These are phyloP conservation scores for Lactifluus pinguis DNA, from an alignment of 768 basidiomycete species.

Conservation along the genomic window DNA sequence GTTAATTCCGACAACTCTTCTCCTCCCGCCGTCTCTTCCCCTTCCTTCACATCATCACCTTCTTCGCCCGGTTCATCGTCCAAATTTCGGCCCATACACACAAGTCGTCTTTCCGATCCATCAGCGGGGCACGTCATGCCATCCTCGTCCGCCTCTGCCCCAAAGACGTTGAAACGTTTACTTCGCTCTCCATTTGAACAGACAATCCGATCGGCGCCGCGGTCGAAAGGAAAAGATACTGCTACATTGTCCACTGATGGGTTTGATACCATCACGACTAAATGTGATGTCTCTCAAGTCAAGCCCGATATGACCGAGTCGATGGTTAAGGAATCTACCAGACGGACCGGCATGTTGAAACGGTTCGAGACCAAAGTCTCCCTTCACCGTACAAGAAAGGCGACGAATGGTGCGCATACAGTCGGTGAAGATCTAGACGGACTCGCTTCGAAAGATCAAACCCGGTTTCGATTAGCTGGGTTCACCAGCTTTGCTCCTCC, in stretches of 20 bases:
- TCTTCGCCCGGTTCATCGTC: slow-evolving; percentile 24
- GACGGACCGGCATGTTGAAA: slow-evolving; percentile 36
- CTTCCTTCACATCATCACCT: slow-evolving; percentile 28
- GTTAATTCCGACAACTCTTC: neutral
- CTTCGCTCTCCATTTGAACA: slow-evolving; percentile 58
- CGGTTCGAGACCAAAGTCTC: slow-evolving; percentile 28
- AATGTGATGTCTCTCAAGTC: slow-evolving; percentile 1
- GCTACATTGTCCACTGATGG: slow-evolving; percentile 29
- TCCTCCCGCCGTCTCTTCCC: neutral
- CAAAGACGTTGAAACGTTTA: slow-evolving; percentile 53
- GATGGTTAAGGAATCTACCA: slow-evolving; percentile 7
- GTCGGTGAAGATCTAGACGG: neutral
- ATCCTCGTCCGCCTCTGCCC: slow-evolving; percentile 26
- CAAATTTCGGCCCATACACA: neutral
- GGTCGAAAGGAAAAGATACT: slow-evolving; percentile 38
- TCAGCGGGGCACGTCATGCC: slow-evolving; percentile 18
- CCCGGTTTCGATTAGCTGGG: slow-evolving; percentile 37
- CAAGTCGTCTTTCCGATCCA: slow-evolving; percentile 2
- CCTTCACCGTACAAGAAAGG: slow-evolving; percentile 31
- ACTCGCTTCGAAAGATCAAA: slow-evolving; percentile 1
- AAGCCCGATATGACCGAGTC: neutral
- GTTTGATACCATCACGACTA: slow-evolving; percentile 34
- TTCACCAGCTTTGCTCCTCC: slow-evolving; percentile 54
- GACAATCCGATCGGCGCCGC: slow-evolving; percentile 53
- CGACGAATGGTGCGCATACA: slow-evolving; percentile 29